phyloP scores from a whole-genome alignment of 2,329 filamentous ascomycete species.

The Penicillium sp. region DNA sequence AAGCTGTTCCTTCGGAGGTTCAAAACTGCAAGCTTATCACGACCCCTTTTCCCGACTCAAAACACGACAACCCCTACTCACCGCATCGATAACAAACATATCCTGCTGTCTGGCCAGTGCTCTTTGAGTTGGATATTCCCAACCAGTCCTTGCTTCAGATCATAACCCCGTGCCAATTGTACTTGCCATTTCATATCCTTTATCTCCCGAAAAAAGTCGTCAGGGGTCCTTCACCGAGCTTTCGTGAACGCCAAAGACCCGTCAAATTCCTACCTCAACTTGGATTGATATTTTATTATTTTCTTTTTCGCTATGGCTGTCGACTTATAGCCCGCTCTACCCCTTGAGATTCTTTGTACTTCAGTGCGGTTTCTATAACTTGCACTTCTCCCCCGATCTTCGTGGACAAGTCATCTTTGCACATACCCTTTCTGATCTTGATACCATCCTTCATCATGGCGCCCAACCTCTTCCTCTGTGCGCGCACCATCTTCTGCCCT shows the following conservation, averaged over 20 bases:
- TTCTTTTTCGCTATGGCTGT: constrained; percentile 31
- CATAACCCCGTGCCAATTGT: constrained; percentile 10
- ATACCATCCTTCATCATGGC: constrained; percentile 39
- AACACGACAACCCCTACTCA: constrained; percentile 14
- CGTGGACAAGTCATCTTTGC: background rate
- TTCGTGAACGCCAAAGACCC: constrained; percentile 13
- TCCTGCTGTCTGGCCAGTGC: constrained; percentile 1
- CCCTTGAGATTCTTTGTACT: constrained; percentile 20
- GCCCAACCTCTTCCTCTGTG: constrained; percentile 51
- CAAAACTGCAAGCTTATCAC: constrained; percentile 21
- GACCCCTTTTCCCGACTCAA: constrained; percentile 6
- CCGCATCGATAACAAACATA: constrained; percentile 23
- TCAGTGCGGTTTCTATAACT: constrained; percentile 23
- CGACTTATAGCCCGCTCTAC: constrained; percentile 28
- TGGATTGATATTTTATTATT: constrained; percentile 21
- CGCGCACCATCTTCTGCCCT: constrained; percentile 49
- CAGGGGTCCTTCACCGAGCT: constrained; percentile 17
- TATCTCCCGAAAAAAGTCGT: constrained; percentile 4
- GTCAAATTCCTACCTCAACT: constrained; percentile 10
- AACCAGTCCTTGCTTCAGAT: constrained; percentile 11
- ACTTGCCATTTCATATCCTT: constrained; percentile 12
- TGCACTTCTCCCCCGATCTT: background rate
- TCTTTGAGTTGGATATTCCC: constrained; percentile 10
- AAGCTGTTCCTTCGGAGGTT: constrained; percentile 1
- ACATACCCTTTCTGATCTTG: constrained; percentile 1